Evolutionary conservation across 495 filamentous ascomycete species (phyloP).

Genomic region (Lasiosphaeriaceae sp.): DNA sequence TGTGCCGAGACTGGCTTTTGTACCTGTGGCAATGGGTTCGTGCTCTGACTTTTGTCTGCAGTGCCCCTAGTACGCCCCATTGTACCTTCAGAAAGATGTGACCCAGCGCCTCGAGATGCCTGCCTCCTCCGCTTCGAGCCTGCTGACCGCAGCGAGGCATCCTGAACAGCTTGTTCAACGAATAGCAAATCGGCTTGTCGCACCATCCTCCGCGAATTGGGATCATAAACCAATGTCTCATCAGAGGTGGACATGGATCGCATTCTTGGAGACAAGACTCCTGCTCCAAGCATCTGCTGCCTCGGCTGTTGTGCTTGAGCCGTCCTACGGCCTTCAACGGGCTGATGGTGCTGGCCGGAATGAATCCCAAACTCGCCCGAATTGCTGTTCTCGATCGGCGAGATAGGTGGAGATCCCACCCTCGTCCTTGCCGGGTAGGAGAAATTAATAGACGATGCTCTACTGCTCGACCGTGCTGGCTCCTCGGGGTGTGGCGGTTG

Average conservation of each 20-base stretch:
- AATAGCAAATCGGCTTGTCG: constrained; percentile 31
- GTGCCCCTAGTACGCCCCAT: constrained; percentile 22
- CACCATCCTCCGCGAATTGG: constrained; percentile 55
- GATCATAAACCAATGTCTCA: constrained; percentile 49
- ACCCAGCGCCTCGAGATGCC: constrained; percentile 26
- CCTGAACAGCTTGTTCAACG: constrained; percentile 37
- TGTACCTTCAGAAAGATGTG: constrained; percentile 35
- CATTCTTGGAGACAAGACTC: constrained; percentile 16
- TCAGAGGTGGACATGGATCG: constrained; percentile 26
- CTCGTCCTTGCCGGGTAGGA: constrained; percentile 61
- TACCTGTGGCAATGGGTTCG: not conserved
- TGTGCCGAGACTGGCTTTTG: not conserved
- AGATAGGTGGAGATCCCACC: constrained; percentile 32
- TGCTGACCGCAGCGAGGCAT: constrained; percentile 46
- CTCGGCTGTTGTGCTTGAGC: constrained; percentile 2
- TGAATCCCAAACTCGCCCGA: constrained; percentile 1
- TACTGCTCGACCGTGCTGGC: constrained; percentile 49
- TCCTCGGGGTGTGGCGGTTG: constrained; percentile 1
- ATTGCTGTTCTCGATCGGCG: constrained; percentile 6
- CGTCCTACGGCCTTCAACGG: not conserved
- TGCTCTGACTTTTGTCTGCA: constrained; percentile 30
- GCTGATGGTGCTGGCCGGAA: not conserved
- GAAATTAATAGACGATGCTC: constrained; percentile 73
- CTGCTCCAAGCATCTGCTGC: constrained; percentile 1
- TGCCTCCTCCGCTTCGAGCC: constrained; percentile 55